phyloP scores from a whole-genome alignment of 2,329 filamentous ascomycete species.

The Penicillium sp. region DNA sequence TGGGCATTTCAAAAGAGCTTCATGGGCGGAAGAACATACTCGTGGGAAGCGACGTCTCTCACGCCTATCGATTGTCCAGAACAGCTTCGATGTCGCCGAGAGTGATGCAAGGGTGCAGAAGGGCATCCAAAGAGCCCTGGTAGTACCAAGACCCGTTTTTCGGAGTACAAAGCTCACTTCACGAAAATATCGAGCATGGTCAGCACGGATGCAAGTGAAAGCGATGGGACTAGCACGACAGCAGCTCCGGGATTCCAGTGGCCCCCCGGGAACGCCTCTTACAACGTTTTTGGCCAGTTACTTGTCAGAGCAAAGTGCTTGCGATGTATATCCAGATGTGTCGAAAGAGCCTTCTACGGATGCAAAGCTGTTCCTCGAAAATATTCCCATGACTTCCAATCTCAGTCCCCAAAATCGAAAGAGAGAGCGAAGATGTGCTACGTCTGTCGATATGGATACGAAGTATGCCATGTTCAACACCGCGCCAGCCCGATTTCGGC shows the following conservation, averaged over 20 bases:
- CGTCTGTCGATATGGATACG: not conserved
- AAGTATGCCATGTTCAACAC: conserved; percentile 3
- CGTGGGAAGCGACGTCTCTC: not conserved
- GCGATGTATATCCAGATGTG: not conserved
- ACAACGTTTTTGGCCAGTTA: conserved; percentile 29
- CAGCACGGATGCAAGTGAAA: conserved; percentile 39
- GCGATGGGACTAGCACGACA: conserved; percentile 14
- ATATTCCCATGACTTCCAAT: not conserved
- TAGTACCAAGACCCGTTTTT: not conserved
- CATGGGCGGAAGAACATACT: not conserved
- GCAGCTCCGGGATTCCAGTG: conserved; percentile 25
- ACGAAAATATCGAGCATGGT: conserved; percentile 39
- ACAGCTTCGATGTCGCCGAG: not conserved
- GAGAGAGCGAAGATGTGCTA: not conserved
- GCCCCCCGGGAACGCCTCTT: conserved; percentile 40
- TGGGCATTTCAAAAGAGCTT: not conserved
- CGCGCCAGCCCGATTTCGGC: not conserved
- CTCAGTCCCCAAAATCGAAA: not conserved
- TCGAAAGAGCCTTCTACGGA: not conserved
- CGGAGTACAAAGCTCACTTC: conserved; percentile 4
- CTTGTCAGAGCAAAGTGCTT: conserved; percentile 14
- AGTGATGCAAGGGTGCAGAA: not conserved
- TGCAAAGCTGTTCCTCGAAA: not conserved
- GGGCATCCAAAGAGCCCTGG: not conserved
- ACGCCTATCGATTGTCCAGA: not conserved